Percentiles rank a stretch among this genome's conserved stretches.
Evolutionary conservation across 2,329 filamentous ascomycete genomes (phyloP).

Genomic region (Pestalotiopsis sp.): DNA sequence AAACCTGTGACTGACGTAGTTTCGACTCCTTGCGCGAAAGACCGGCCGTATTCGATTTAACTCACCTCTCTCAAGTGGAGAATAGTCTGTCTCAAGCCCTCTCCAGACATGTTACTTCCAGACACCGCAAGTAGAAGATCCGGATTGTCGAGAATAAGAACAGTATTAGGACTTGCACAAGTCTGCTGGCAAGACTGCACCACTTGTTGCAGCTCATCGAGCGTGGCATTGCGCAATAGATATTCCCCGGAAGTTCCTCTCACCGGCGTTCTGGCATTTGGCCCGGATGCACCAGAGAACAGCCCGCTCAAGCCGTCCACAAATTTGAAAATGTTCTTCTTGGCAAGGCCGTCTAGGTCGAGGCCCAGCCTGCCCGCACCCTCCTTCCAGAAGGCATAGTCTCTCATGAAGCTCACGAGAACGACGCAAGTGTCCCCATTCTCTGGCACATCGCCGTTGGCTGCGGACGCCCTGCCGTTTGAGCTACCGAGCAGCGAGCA

Average conservation of each 20-base stretch:
- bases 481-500: constrained; percentile 42
- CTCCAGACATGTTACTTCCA: constrained; percentile 43
- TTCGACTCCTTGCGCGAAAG: background rate
- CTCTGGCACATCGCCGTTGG: constrained; percentile 31
- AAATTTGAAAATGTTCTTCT: constrained; percentile 66
- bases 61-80: constrained; percentile 65
- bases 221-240: constrained; percentile 30
- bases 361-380: constrained; percentile 71
- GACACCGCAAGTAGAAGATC: constrained; percentile 66
- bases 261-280: constrained; percentile 15
- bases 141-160: constrained; percentile 68
- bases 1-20: background rate
- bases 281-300: constrained; percentile 35
- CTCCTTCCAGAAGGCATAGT: constrained; percentile 76
- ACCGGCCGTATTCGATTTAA: constrained; percentile 17
- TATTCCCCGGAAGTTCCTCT: constrained; percentile 13
- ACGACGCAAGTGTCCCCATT: constrained; percentile 50
- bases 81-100: constrained; percentile 56
- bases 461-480: constrained; percentile 11
- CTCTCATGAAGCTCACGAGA: constrained; percentile 81
- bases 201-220: constrained; percentile 38
- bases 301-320: constrained; percentile 73
- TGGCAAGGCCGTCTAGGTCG: constrained; percentile 64
- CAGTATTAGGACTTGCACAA: constrained; percentile 36
- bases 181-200: constrained; percentile 41